These are phyloP conservation scores for Phlebiopsis gigantea DNA, from an alignment of 768 basidiomycete species.

Conservation along the genomic window DNA sequence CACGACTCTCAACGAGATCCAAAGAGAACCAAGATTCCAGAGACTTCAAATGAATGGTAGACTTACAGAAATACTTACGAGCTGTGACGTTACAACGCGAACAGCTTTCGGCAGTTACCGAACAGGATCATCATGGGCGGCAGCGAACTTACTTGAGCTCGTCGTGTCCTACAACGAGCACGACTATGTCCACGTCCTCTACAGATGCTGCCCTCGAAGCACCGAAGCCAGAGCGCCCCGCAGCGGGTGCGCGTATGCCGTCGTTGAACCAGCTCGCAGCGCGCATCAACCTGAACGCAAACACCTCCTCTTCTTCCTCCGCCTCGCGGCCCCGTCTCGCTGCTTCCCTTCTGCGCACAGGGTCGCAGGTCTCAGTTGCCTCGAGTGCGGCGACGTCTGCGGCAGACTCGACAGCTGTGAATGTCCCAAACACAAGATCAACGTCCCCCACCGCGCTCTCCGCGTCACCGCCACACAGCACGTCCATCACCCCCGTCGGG, in stretches of 20 bases:
- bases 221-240: conserved; percentile 34
- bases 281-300: conserved; percentile 50
- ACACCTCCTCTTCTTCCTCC: conserved; percentile 26
- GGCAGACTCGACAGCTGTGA: conserved; percentile 62
- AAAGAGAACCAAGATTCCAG: too few species aligned
- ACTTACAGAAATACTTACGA: too few species aligned
- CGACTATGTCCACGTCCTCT: conserved; percentile 17
- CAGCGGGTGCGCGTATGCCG: conserved; percentile 43
- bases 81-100: too few species aligned
- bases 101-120: not conserved
- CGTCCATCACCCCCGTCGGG: conserved; percentile 34
- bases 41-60: too few species aligned
- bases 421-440: conserved; percentile 61
- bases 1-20: too few species aligned
- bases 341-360: conserved; percentile 67
- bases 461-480: conserved; percentile 42
- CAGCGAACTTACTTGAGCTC: not conserved
- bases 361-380: conserved; percentile 45
- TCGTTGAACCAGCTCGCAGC: conserved; percentile 82
- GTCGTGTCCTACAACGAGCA: not conserved
- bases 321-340: conserved; percentile 63
- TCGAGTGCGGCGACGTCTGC: conserved; percentile 26
- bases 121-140: not conserved
- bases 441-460: conserved; percentile 54
- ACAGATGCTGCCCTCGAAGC: conserved; percentile 26